phyloP scores from a whole-genome alignment of 164 flowering plant species.

The Amborella trichopoda region DNA sequence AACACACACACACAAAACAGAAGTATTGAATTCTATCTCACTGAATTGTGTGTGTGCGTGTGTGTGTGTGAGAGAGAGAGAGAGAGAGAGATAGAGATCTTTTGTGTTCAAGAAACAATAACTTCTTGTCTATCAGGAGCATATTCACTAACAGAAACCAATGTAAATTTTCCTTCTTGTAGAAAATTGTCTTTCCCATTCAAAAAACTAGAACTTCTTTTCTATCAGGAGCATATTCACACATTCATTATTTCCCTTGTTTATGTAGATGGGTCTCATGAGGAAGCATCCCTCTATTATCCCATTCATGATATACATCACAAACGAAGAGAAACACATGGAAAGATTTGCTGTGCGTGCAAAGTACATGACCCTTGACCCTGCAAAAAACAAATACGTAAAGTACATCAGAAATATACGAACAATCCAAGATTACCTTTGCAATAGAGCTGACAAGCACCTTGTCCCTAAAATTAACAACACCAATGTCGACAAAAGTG shows the following conservation, averaged over 20 bases:
- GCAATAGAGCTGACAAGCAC: slow-evolving; percentile 84
- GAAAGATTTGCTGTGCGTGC: slow-evolving; percentile 91
- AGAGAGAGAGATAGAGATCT: no score
- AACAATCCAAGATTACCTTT: slow-evolving; percentile 78
- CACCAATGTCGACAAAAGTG: slow-evolving; percentile 85
- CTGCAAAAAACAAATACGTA: slow-evolving; percentile 80
- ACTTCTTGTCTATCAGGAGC: no score
- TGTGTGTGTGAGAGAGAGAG: no score
- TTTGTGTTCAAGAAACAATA: no score
- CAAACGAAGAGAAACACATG: slow-evolving; percentile 78
- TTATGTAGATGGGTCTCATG: slow-evolving; percentile 81
- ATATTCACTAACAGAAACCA: no score
- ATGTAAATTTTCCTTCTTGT: no score
- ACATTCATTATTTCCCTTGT: slow-evolving; percentile 1
- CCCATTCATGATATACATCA: slow-evolving; percentile 85
- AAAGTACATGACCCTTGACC: slow-evolving; percentile 89
- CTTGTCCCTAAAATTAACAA: slow-evolving; percentile 83
- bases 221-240: no score
- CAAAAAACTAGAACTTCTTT: no score
- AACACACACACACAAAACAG: no score
- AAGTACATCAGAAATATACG: slow-evolving; percentile 82
- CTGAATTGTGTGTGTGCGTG: no score
- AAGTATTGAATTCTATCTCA: no score
- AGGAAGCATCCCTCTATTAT: slow-evolving; percentile 84
- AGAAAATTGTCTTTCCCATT: background rate